These are phyloP conservation scores for Aspergillus quadricinctus DNA, from an alignment of 2,329 filamentous ascomycete genomes.

Conservation along the genomic window DNA sequence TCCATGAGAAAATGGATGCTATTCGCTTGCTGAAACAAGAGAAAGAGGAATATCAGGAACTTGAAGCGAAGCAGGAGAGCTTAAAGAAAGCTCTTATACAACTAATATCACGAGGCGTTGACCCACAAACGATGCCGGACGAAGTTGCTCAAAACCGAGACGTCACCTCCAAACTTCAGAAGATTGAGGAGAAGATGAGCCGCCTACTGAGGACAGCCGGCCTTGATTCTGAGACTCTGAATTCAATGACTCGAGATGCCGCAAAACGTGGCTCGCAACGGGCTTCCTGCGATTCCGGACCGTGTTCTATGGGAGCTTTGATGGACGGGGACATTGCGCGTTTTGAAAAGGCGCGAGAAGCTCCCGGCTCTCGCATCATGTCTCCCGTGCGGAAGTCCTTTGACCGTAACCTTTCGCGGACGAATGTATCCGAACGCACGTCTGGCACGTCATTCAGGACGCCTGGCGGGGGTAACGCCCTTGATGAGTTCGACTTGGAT, in stretches of 20 bases:
- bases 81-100: constrained; percentile 35
- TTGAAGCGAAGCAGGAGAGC: constrained; percentile 27
- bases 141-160: constrained; percentile 32
- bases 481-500: constrained; percentile 15
- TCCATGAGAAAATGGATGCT: constrained; percentile 35
- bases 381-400: constrained; percentile 2
- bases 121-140: constrained; percentile 26
- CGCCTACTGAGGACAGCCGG: constrained; percentile 28
- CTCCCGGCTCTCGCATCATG: neutral
- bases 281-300: neutral
- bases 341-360: neutral
- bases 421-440: neutral
- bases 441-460: constrained; percentile 2
- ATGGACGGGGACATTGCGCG: neutral
- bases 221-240: constrained; percentile 19
- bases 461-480: constrained; percentile 1
- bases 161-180: constrained; percentile 29
- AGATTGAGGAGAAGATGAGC: constrained; percentile 32
- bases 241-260: neutral
- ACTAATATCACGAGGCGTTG: constrained; percentile 31
- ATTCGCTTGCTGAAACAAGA: constrained; percentile 31
- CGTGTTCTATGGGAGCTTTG: neutral
- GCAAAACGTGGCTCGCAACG: neutral
- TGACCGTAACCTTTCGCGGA: neutral
- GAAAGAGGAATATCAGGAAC: constrained; percentile 21